Evolutionary conservation across 352 stramenopile genomes (phyloP).

Genomic region (Phytophthora cactorum): DNA sequence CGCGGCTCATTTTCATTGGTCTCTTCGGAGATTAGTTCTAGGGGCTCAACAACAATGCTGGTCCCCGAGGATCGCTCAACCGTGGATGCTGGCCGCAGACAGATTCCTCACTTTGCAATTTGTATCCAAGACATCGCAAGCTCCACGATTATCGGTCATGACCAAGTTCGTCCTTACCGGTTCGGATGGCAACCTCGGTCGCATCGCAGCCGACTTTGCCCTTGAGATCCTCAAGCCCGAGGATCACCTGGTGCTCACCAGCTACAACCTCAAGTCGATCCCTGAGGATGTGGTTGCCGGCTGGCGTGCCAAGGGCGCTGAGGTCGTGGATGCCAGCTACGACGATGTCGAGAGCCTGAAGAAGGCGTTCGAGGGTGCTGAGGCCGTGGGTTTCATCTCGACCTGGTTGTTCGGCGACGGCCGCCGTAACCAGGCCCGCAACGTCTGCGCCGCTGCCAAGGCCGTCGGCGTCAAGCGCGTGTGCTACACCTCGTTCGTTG

Average conservation of each 20-base stretch:
- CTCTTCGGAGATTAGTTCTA: not conserved
- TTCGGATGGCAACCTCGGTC: constrained; percentile 34
- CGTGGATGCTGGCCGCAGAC: too few species aligned
- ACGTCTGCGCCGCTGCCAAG: constrained; percentile 29
- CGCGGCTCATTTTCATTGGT: not conserved
- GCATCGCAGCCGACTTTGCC: constrained; percentile 28
- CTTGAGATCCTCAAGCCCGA: constrained; percentile 31
- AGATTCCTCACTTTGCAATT: not conserved
- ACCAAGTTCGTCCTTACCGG: constrained; percentile 37
- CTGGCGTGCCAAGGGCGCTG: constrained; percentile 23
- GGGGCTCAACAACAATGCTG: not conserved
- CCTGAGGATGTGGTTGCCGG: constrained; percentile 18
- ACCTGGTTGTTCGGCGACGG: constrained; percentile 32
- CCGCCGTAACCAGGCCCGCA: constrained; percentile 27
- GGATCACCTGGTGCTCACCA: constrained; percentile 32
- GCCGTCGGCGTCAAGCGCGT: constrained; percentile 30
- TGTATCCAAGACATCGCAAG: not conserved
- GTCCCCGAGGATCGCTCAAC: not conserved
- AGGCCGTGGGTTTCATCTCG: constrained; percentile 31
- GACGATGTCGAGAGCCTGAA: constrained; percentile 28
- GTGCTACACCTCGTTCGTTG: constrained; percentile 41
- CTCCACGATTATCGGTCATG: constrained; percentile 2
- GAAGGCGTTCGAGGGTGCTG: constrained; percentile 28
- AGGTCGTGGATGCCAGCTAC: constrained; percentile 27
- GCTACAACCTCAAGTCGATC: constrained; percentile 34